Evolutionary conservation across 192 early-diverging fungal genomes (phyloP), one percentile per base, ranked within the genome.

Genomic region (Thoreauomyces humboldtii): DNA sequence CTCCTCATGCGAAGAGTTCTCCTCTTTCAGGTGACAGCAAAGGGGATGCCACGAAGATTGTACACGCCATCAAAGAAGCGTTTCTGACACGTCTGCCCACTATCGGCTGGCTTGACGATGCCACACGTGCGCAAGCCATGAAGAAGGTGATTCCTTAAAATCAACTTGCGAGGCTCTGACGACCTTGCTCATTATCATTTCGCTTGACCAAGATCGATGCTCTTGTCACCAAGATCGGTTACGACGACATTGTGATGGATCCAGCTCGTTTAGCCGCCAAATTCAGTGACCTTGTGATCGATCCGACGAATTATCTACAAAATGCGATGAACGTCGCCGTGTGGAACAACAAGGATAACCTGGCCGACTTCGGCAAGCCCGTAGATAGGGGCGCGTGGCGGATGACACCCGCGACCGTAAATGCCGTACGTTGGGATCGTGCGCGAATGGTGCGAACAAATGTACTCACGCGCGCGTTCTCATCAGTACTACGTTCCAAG

Each of bases 41-140:
- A 37, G 32, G 54, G 25, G 52, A 35, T 12, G 68, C 60, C 0
- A 31, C 50, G 7, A 12, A 35, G n/a, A 62, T 44, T 7, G 45
- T 61, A 6, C 50, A 61, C 17, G 7, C 17, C 32, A 60, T 73
- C 52, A 47, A 42, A 21, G n/a, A 74, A 46, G 48, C 59, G 7
- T 75, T 68, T 36, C 2, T 72, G 12, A 36, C 36, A n/a, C 38
- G 65, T 21, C 58, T 75, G 17, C 64, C 61, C 5, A 37, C 67
- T 7, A 65, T 75, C 7, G 57, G 52, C 21, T 75, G 73, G 73
- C 56, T 75, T 31, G 73, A 75, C 52, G 48, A 47, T 14, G 47
- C 34, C 9, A 75, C 72, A 0, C 65, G 48, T 9, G 27, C 59
- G 44, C 17, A 45, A 22, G 72, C 71, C 22, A 45, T 62, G 2